phyloP scores from a whole-genome alignment of 352 stramenopile species.

The Globisporangium irregulare region DNA sequence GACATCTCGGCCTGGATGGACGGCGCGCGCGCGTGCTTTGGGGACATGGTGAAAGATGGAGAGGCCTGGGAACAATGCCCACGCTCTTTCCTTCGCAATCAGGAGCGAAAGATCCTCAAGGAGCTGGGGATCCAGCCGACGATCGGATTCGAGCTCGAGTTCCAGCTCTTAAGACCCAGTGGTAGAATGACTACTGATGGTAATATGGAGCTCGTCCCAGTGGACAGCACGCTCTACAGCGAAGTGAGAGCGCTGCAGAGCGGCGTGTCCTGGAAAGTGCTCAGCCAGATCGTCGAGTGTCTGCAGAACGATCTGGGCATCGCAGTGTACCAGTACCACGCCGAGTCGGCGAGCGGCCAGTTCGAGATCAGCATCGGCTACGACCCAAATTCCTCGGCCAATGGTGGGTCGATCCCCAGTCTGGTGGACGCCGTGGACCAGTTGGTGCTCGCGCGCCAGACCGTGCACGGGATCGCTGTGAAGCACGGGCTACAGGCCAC shows the following conservation, averaged over 20 bases:
- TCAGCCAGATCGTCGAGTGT: constrained; percentile 24
- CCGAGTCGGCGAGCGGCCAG: constrained; percentile 28
- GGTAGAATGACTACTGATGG: background rate
- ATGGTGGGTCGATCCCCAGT: background rate
- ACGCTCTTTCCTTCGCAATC: constrained; percentile 23
- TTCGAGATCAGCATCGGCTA: constrained; percentile 34
- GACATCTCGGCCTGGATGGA: constrained; percentile 21
- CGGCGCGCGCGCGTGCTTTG: constrained; percentile 20
- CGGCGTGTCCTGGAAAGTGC: constrained; percentile 18
- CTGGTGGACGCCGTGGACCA: constrained; percentile 25
- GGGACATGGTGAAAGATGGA: constrained; percentile 23
- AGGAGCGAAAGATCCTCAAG: constrained; percentile 10
- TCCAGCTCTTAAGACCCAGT: constrained; percentile 20
- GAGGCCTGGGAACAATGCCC: constrained; percentile 24
- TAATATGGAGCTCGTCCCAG: background rate
- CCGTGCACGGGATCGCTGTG: constrained; percentile 21
- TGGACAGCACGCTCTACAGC: constrained; percentile 29
- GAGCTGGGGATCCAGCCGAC: constrained; percentile 10
- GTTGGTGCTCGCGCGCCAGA: constrained; percentile 25
- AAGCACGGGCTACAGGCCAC: constrained; percentile 20
- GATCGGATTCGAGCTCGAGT: constrained; percentile 34
- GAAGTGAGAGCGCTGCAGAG: constrained; percentile 25
- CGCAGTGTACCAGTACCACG: constrained; percentile 30
- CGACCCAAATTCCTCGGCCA: background rate
- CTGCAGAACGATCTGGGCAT: constrained; percentile 24